Evolutionary conservation across 805 yeast species (phyloP).

Genomic region (Cyberlindnera lachancei): DNA sequence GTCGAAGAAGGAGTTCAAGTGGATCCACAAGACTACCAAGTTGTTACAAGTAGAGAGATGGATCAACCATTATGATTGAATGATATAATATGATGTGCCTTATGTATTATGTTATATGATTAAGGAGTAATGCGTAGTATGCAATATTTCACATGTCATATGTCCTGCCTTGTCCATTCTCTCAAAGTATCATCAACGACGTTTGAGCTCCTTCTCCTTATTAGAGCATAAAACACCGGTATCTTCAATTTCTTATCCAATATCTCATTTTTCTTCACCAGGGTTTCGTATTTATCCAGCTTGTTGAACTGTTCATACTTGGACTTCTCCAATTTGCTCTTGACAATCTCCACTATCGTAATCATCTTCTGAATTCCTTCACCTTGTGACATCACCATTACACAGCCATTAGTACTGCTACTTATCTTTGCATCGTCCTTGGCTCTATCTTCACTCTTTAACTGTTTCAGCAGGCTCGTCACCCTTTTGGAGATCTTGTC

Average conservation of each 20-base stretch:
- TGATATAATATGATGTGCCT: too few species aligned
- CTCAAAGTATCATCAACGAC: conserved; percentile 5
- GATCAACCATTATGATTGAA: too few species aligned
- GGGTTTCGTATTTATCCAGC: conserved; percentile 16
- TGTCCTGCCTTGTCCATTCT: conserved; percentile 16
- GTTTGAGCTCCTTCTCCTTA: conserved; percentile 8
- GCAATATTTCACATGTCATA: not conserved
- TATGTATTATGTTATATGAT: too few species aligned
- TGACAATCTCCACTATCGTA: conserved; percentile 18
- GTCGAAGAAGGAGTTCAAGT: conserved; percentile 25
- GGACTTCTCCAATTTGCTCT: conserved; percentile 6
- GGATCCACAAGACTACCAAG: conserved; percentile 26
- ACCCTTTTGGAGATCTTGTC: conserved; percentile 18
- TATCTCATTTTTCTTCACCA: conserved; percentile 12
- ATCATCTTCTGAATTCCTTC: conserved; percentile 17
- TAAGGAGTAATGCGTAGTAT: not conserved
- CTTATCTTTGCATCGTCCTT: too few species aligned
- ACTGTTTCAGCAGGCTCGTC: conserved; percentile 3
- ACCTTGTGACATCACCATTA: conserved; percentile 19
- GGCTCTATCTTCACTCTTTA: too few species aligned
- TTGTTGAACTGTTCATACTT: conserved; percentile 17
- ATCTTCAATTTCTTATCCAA: conserved; percentile 14
- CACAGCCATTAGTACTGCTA: too few species aligned
- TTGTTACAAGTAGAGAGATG: conserved; percentile 3
- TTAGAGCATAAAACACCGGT: conserved; percentile 16